These are phyloP conservation scores for Ustilago nuda DNA, from an alignment of 1,284 basidiomycete genomes.

Conservation along the genomic window DNA sequence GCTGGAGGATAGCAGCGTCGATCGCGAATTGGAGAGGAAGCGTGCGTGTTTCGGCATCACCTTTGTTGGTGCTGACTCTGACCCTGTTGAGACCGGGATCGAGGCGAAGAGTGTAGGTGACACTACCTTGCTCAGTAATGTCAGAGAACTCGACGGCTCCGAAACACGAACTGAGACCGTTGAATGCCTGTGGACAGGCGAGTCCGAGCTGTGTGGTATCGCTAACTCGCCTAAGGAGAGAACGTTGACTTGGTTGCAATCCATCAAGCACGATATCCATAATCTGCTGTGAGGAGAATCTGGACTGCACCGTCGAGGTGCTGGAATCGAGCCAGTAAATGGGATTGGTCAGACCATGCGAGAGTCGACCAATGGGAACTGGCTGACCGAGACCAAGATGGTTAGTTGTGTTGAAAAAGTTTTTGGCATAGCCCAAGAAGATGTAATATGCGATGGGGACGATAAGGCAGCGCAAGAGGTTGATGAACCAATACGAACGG, in stretches of 20 bases:
- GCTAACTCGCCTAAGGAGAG: constrained; percentile 25
- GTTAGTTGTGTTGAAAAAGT: constrained; percentile 43
- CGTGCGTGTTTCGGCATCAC: constrained; percentile 78
- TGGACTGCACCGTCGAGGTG: constrained; percentile 73
- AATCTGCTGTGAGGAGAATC: constrained; percentile 73
- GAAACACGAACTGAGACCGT: constrained; percentile 78
- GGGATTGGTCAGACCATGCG: constrained; percentile 20
- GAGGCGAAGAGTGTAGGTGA: constrained; percentile 79
- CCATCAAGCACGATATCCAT: constrained; percentile 72
- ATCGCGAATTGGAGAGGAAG: constrained; percentile 82
- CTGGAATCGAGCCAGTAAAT: constrained; percentile 31
- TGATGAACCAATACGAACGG: constrained; percentile 70
- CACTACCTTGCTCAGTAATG: constrained; percentile 30
- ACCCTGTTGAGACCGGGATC: constrained; percentile 77
- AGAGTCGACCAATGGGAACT: constrained; percentile 24
- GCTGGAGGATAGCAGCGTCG: constrained; percentile 77
- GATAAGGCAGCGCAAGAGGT: constrained; percentile 77
- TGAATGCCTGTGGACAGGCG: constrained; percentile 80
- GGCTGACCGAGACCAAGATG: constrained; percentile 35
- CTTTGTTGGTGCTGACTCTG: constrained; percentile 76
- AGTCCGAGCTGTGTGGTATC: constrained; percentile 70
- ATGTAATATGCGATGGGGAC: constrained; percentile 78
- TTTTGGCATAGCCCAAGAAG: constrained; percentile 74
- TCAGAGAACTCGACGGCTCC: constrained; percentile 77
- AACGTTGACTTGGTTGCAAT: constrained; percentile 22